Evolutionary conservation across 345 rosid species (phyloP).

Genomic region (Eucalyptus urophylla): DNA sequence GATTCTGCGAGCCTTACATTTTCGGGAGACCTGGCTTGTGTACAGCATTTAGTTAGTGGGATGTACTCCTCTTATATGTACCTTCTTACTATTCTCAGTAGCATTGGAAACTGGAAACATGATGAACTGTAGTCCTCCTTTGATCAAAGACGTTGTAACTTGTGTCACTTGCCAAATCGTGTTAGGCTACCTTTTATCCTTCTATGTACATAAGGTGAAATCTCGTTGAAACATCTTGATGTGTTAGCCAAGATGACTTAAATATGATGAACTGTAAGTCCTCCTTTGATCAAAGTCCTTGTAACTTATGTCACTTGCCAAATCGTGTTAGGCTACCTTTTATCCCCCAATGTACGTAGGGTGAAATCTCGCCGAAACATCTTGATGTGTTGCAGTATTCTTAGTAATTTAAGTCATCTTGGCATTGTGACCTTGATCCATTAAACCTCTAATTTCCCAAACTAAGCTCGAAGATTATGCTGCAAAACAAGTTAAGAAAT

Average conservation of each 20-base stretch:
- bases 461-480: background rate
- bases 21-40: background rate
- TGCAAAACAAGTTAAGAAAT: background rate
- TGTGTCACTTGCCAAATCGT: background rate
- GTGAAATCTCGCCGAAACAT: background rate
- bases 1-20: background rate
- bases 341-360: fast-evolving
- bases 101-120: background rate
- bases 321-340: background rate
- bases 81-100: background rate
- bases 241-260: background rate
- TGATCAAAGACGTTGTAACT: background rate
- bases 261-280: background rate
- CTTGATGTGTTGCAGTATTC: background rate
- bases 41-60: background rate
- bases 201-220: background rate
- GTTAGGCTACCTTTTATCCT: background rate
- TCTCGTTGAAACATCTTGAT: background rate
- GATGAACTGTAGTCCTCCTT: background rate
- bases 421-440: background rate
- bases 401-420: background rate
- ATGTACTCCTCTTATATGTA: background rate
- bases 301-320: background rate
- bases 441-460: background rate
- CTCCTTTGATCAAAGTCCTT: background rate